Evolutionary conservation across 768 basidiomycete species (phyloP), one percentile per base, ranked within the genome.

Genomic region (Mycena galericulata): DNA sequence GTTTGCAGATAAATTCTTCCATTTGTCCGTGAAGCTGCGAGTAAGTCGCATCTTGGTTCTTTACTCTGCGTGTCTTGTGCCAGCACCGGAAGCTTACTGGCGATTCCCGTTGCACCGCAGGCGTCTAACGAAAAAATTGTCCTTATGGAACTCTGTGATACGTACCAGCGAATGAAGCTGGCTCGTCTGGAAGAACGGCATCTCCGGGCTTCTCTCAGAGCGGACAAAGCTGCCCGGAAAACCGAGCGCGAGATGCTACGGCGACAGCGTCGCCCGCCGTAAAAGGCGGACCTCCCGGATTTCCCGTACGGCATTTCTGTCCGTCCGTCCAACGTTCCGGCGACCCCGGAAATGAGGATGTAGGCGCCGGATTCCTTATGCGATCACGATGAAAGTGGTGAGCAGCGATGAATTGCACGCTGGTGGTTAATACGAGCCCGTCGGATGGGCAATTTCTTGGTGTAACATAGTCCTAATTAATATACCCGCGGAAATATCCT

Each of bases 71-170:
- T 62, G 49, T 57, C 53, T 22, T 57, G 47, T 63, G 65, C 30
- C 58, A 32, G 46, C 22, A 41, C 30, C 27, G 27, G 43, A 55
- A 38, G 29, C 62, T 65, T 27, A 65, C 62, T 24, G 12, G 36
- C 43, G 22, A 24, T 46, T 36, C 40, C 20, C 51, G 51, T 36
- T 34, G 59, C 54, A 43, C 61, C 51, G 18, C 56, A 74, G 73
- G 71, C 70, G 38, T 74, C 73, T 22, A 72, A 69, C 34, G 73
- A 74, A 40, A 74, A 70, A 47, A 66, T 74, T 29, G 65, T 62
- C n/a, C 68, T 74, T 22, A 69, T 74, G 68, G 65, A 74, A 53
- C 56, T 74, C 15, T 69, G 71, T 24, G 73, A 74, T 27, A 62
- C 30, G 9, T 72, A 72, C 54, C 41, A 70, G 40, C 43, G 61